phyloP scores from a whole-genome alignment of 2,329 filamentous ascomycete species.

The Pseudogymnoascus sp. region DNA sequence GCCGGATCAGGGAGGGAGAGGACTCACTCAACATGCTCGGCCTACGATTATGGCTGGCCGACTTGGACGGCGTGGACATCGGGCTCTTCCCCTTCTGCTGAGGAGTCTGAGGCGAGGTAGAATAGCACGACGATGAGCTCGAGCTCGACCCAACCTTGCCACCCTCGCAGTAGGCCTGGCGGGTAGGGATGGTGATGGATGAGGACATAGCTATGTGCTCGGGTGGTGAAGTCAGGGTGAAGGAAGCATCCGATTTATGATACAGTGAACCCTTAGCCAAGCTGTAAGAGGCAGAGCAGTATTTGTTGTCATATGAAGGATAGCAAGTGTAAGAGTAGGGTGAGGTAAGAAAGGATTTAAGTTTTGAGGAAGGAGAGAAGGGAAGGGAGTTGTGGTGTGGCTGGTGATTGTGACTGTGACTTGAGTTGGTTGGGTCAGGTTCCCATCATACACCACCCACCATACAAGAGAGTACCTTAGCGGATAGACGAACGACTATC shows the following conservation, averaged over 20 bases:
- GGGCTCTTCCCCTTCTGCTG: conserved; percentile 32
- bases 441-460: no score
- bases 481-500: background rate
- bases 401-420: background rate
- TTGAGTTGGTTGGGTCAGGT: background rate
- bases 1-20: conserved; percentile 11
- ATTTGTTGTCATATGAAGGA: background rate
- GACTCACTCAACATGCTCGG: conserved; percentile 53
- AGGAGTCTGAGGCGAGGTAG: conserved; percentile 45
- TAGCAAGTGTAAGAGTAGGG: background rate
- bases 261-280: background rate
- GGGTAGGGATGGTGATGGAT: conserved; percentile 57
- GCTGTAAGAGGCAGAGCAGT: background rate
- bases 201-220: conserved; percentile 44
- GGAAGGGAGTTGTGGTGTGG: background rate
- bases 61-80: conserved; percentile 29
- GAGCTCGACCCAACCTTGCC: conserved; percentile 34
- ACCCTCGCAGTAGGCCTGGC: conserved; percentile 31
- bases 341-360: background rate
- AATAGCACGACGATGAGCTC: conserved; percentile 43
- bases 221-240: background rate
- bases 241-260: conserved; percentile 6
- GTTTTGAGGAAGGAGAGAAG: background rate
- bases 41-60: conserved; percentile 42
- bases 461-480: background rate